These are phyloP conservation scores for Neopestalotiopsis sp. DNA, from an alignment of 2,329 filamentous ascomycete genomes.

Conservation along the genomic window DNA sequence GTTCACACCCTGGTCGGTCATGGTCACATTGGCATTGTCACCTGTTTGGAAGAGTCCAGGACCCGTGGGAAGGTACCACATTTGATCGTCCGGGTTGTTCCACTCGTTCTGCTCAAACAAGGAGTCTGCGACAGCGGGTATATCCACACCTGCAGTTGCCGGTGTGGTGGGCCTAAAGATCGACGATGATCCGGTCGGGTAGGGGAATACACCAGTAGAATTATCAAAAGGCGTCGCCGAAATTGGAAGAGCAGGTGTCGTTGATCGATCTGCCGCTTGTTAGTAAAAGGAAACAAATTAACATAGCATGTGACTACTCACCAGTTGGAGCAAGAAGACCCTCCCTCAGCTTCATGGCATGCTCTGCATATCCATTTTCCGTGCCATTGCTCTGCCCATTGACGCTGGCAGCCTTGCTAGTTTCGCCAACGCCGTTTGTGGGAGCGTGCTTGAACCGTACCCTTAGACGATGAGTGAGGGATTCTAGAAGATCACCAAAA, in stretches of 20 bases:
- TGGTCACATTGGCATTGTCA: constrained; percentile 63
- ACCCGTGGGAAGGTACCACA: constrained; percentile 72
- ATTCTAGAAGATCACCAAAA: constrained; percentile 83
- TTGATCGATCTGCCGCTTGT: constrained; percentile 41
- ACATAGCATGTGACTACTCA: constrained; percentile 23
- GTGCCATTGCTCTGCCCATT: constrained; percentile 36
- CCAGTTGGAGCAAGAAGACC: constrained; percentile 33
- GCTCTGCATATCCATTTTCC: constrained; percentile 32
- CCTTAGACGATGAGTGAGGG: constrained; percentile 74
- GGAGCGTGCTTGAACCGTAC: constrained; percentile 75
- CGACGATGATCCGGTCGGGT: constrained; percentile 52
- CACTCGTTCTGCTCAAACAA: constrained; percentile 55
- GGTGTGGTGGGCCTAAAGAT: constrained; percentile 57
- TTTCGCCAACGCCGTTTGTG: constrained; percentile 44
- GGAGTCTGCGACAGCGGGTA: constrained; percentile 41
- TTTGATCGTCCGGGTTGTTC: constrained; percentile 61
- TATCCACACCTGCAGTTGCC: constrained; percentile 36
- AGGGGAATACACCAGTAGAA: constrained; percentile 59
- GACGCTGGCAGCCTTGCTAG: constrained; percentile 28
- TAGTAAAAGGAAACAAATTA: constrained; percentile 21
- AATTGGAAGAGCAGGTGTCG: constrained; percentile 55
- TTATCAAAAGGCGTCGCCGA: constrained; percentile 69
- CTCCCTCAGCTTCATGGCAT: constrained; percentile 33
- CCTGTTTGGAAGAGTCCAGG: constrained; percentile 69
- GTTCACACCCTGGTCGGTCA: constrained; percentile 72